These are phyloP conservation scores for Boletus barrowsii DNA, from an alignment of 768 basidiomycete genomes.

Conservation along the genomic window DNA sequence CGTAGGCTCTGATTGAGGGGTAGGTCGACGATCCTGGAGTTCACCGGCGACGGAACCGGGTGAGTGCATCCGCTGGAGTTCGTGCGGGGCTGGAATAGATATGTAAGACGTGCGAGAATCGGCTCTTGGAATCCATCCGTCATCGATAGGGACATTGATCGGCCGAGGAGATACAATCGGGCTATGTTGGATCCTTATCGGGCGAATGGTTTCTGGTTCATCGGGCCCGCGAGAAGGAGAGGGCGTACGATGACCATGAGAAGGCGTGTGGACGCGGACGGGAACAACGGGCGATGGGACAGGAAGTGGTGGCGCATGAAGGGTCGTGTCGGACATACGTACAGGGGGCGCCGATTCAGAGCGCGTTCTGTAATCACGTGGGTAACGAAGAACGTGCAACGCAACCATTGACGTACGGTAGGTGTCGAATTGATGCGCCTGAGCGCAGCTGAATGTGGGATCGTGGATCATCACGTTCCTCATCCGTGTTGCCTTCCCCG, in stretches of 20 bases:
- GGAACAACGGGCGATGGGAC: conserved; percentile 19
- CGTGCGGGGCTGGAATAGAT: conserved; percentile 21
- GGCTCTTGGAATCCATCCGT: conserved; percentile 30
- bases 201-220: conserved; percentile 28
- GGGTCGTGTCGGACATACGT: conserved; percentile 18
- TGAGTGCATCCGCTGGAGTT: conserved; percentile 5
- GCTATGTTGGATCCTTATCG: conserved; percentile 26
- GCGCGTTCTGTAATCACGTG: conserved; percentile 21
- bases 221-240: conserved; percentile 5
- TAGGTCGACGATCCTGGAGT: conserved; percentile 7
- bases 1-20: conserved; percentile 5
- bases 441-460: conserved; percentile 13
- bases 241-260: conserved; percentile 14
- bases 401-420: conserved; percentile 21
- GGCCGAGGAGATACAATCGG: conserved; percentile 9
- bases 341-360: conserved; percentile 28
- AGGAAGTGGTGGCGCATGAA: conserved; percentile 19
- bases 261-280: conserved; percentile 17
- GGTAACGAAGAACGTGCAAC: conserved; percentile 3
- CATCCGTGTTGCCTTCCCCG: conserved; percentile 15
- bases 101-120: conserved; percentile 28
- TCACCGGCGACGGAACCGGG: conserved; percentile 16
- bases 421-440: conserved; percentile 14
- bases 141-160: conserved; percentile 16
- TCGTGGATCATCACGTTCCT: conserved; percentile 22